Evolutionary conservation across 2,329 filamentous ascomycete species (phyloP).

Genomic region (Geosmithia morbida): DNA sequence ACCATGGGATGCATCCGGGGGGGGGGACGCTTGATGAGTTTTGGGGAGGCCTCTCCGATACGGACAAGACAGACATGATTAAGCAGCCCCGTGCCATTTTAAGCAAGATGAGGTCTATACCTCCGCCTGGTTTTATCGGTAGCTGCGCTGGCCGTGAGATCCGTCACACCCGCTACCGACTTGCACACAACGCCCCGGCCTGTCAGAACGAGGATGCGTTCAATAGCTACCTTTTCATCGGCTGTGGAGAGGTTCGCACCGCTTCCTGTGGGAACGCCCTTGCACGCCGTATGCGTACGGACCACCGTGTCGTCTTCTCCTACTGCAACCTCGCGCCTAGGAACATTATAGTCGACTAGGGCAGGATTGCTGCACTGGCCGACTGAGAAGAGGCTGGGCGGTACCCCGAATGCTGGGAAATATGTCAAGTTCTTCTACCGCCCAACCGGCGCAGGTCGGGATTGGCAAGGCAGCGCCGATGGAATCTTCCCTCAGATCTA

Average conservation of each 20-base stretch:
- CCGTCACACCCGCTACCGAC: slow-evolving; percentile 9
- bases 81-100: slow-evolving; percentile 11
- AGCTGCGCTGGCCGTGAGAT: slow-evolving; percentile 11
- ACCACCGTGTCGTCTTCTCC: slow-evolving; percentile 26
- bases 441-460: too few species aligned
- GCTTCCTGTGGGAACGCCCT: slow-evolving; percentile 3
- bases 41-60: not conserved
- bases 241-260: slow-evolving; percentile 8
- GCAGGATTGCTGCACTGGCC: slow-evolving; percentile 5
- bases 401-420: slow-evolving; percentile 4
- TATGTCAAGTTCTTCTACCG: slow-evolving; percentile 7
- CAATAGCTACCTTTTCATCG: slow-evolving; percentile 10
- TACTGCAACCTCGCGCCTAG: slow-evolving; percentile 32
- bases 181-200: slow-evolving; percentile 7
- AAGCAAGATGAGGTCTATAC: slow-evolving; percentile 10
- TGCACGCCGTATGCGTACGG: slow-evolving; percentile 3
- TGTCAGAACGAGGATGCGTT: slow-evolving; percentile 10
- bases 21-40: not conserved
- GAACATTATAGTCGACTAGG: slow-evolving; percentile 26
- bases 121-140: slow-evolving; percentile 9
- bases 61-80: not conserved
- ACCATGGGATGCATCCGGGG: not conserved
- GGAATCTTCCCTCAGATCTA: too few species aligned
- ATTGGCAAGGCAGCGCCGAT: too few species aligned
- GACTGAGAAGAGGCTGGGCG: slow-evolving; percentile 4